Evolutionary conservation across 352 stramenopile species (phyloP).

Genomic region (Phytophthora pinifolia): DNA sequence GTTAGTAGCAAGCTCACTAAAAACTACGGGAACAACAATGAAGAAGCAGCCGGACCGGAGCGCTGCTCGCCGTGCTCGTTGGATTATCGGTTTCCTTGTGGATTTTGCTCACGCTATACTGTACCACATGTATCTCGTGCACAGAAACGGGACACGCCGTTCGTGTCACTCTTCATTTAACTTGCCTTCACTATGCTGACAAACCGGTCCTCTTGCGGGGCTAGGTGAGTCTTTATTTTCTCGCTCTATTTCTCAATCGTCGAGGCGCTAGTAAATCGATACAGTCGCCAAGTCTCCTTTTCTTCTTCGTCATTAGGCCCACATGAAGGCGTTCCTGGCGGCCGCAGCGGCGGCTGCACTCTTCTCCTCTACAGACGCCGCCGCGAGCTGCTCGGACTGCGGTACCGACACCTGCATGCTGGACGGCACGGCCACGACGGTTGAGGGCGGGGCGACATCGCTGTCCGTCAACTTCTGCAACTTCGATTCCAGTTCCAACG

Average conservation of each 20-base stretch:
- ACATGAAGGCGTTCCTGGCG: slow-evolving; percentile 23
- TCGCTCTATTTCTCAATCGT: slow-evolving; percentile 26
- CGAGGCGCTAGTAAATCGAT: slow-evolving; percentile 4
- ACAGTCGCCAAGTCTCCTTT: slow-evolving; percentile 11
- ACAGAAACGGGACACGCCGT: not conserved
- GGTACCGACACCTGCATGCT: slow-evolving; percentile 55
- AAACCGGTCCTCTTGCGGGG: slow-evolving; percentile 2
- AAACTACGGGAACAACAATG: too few relatives aligned
- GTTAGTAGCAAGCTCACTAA: too few relatives aligned
- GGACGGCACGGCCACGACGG: slow-evolving; percentile 33
- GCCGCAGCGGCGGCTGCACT: slow-evolving; percentile 4
- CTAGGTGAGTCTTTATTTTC: slow-evolving; percentile 15
- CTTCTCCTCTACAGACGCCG: slow-evolving; percentile 19
- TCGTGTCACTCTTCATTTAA: slow-evolving; percentile 6
- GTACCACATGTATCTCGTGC: slow-evolving; percentile 15
- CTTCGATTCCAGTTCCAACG: slow-evolving; percentile 39
- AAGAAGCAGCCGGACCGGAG: too few relatives aligned
- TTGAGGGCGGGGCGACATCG: slow-evolving; percentile 43
- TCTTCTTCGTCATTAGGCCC: not conserved
- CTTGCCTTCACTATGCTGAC: slow-evolving; percentile 12
- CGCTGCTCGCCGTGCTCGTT: too few relatives aligned
- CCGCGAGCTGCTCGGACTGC: slow-evolving; percentile 57
- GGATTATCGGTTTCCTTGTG: too few relatives aligned
- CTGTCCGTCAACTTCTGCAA: slow-evolving; percentile 70
- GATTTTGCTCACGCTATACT: too few relatives aligned